Evolutionary conservation across 768 basidiomycete species (phyloP).

Genomic region (Boletus huronensis): DNA sequence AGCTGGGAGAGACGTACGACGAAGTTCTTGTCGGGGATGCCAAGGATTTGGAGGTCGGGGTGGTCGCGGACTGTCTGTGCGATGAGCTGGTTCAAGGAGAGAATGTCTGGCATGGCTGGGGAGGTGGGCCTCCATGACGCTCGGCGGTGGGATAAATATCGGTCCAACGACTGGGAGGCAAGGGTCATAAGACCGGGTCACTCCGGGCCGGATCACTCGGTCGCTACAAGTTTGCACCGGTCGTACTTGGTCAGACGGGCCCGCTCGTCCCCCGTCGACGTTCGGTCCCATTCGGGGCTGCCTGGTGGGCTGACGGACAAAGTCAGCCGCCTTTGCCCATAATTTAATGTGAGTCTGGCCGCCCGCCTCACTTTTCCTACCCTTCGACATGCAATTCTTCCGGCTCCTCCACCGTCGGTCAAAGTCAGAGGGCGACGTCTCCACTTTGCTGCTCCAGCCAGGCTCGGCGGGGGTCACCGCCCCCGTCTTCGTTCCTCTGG

Average conservation of each 20-base stretch:
- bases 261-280: neutral
- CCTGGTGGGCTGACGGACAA: slow-evolving; percentile 11
- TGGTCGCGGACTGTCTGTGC: slow-evolving; percentile 14
- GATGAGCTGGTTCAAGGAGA: slow-evolving; percentile 29
- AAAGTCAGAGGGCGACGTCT: slow-evolving; percentile 43
- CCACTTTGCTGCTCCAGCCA: slow-evolving; percentile 13
- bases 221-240: no score
- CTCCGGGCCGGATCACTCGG: neutral
- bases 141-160: neutral
- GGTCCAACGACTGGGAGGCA: neutral
- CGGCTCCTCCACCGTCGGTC: slow-evolving; percentile 45
- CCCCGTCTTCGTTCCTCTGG: slow-evolving; percentile 26
- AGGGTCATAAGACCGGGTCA: neutral
- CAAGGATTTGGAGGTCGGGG: slow-evolving; percentile 22
- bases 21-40: slow-evolving; percentile 25
- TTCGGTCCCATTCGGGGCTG: neutral
- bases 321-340: slow-evolving; percentile 21
- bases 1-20: slow-evolving; percentile 5
- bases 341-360: slow-evolving; percentile 12
- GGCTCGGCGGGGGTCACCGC: neutral
- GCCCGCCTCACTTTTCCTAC: neutral
- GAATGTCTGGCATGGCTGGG: slow-evolving; percentile 18
- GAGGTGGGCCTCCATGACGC: neutral
- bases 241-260: no score
- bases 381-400: slow-evolving; percentile 43